These are phyloP conservation scores for Pelargonium fulgidum DNA, from an alignment of 441 rosid species.

Conservation along the genomic window DNA sequence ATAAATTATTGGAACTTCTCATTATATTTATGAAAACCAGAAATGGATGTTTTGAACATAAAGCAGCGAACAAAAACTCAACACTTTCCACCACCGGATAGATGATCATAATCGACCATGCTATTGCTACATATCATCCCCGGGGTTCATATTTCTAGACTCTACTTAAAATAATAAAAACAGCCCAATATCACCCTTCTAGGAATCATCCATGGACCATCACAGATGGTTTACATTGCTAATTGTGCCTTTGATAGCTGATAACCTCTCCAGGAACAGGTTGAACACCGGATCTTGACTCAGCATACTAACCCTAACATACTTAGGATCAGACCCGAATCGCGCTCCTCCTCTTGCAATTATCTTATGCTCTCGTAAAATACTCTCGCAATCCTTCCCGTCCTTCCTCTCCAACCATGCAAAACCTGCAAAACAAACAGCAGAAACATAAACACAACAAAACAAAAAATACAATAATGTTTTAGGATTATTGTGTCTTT, in stretches of 20 bases:
- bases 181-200: too few species aligned
- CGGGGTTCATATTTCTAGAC: too few species aligned
- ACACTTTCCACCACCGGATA: too few species aligned
- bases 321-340: conserved; percentile 45
- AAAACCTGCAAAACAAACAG: conserved; percentile 44
- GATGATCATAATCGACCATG: too few species aligned
- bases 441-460: too few species aligned
- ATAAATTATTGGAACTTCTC: too few species aligned
- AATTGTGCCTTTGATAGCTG: background rate
- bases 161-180: too few species aligned
- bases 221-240: background rate
- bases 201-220: too few species aligned
- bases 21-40: too few species aligned
- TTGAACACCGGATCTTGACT: conserved; percentile 49
- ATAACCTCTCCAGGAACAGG: conserved; percentile 33
- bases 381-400: conserved; percentile 34
- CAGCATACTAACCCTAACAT: conserved; percentile 63
- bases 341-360: conserved; percentile 45
- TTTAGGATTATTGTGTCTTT: background rate
- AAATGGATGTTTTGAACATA: too few species aligned
- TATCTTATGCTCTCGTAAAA: conserved; percentile 44
- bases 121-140: too few species aligned
- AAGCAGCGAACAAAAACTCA: too few species aligned
- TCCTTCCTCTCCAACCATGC: conserved; percentile 74
- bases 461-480: background rate